Base-by-base conservation (phyloP, 1,139 yeast genomes). In the Geotrichum bryndzae region DNA sequence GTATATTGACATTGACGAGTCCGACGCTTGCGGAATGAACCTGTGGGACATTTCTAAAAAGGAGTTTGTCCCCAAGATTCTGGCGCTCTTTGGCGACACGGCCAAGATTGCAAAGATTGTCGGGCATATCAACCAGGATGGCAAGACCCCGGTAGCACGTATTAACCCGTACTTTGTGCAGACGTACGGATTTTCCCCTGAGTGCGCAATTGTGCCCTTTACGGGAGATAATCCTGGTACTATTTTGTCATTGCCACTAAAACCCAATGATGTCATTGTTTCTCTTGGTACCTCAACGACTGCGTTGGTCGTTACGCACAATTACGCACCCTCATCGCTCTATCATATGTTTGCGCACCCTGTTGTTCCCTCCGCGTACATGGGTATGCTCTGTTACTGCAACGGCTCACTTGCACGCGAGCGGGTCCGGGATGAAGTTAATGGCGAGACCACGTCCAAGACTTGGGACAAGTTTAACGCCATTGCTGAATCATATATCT, bases 321-420 rank as follows among this genome's bases (percentile, higher is more conserved):
- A 84, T 63, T 91, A 87, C 72, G 81, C 80, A 33, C 92, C 97
- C 1, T 87, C 94, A 0, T 84, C 91, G 3, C 88, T 86, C 68
- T 91, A 90, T 72, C 97, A 91, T 71, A 74, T 90, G 67, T 91
- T 91, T 76, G 83, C 84, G 64, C 97, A 91, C 72, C 97, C 97
- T 6, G 87, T 96, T 0, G 82, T 88, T 67, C 83, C 85, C 0
- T 81, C 80, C 46, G 84, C 86, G 56, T 92, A 85, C 73, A 91
- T 91, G 97, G 96, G 96, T 45, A 91, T 91, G 97, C 84, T 91
- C 62, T 91, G 97, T 73, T 91, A 91, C 73, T 88, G 96, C 72
- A 91, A 91, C 73, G 97, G 97, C 0, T 83, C 97, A 0, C 77
- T 91, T 60, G 96, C 97, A 0, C 79, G 97, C 66, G 97, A 91